Conservation (phyloP, 768 basidiomycete species). For the Mycena galericulata region DNA sequence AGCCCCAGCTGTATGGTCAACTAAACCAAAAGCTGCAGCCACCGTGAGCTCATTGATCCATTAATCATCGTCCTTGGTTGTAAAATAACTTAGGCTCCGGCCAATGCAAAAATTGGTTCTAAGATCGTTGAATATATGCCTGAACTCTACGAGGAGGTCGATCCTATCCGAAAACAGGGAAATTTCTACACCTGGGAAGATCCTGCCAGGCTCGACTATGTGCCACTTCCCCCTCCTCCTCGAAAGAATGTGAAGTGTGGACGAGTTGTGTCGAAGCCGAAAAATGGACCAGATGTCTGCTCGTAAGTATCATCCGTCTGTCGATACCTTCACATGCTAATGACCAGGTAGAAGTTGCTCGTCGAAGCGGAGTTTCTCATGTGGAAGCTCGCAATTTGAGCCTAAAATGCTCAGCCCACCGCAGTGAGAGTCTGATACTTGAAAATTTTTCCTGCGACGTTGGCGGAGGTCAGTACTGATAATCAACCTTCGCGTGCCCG, state of each 20-base stretch:
- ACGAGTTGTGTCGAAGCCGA: constrained; percentile 20
- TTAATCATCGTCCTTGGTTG: not conserved
- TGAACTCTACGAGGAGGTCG: constrained; percentile 28
- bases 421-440: not conserved
- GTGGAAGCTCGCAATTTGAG: constrained; percentile 4
- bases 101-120: not conserved
- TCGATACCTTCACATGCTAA: not conserved
- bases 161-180: constrained; percentile 12
- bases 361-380: constrained; percentile 19
- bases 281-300: constrained; percentile 19
- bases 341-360: not conserved
- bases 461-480: not conserved
- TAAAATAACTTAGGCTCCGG: not conserved
- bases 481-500: not conserved
- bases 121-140: constrained; percentile 28
- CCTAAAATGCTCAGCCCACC: not conserved
- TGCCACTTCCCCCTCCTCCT: constrained; percentile 23
- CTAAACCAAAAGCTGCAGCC: not conserved
- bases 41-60: not conserved
- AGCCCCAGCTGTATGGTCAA: not conserved
- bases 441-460: not conserved
- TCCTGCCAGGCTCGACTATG: constrained; percentile 16
- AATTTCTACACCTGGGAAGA: constrained; percentile 26
- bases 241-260: constrained; percentile 18
- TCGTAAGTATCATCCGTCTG: constrained; percentile 1